phyloP scores from a whole-genome alignment of 140 eudicot genomes.

The Flaveria floridana region DNA sequence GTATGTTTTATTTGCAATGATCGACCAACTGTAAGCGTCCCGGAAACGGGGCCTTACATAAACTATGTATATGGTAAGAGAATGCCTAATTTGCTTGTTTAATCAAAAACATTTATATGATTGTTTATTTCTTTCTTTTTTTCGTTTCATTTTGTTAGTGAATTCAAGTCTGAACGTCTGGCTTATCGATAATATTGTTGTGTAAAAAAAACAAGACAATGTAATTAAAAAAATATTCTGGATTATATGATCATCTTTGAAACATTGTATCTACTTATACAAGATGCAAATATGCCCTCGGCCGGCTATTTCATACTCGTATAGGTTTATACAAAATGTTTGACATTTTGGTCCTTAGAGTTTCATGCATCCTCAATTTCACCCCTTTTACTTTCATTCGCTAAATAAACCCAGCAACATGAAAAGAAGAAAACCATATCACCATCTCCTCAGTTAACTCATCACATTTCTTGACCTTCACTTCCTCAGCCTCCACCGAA shows the following conservation, averaged over 20 bases:
- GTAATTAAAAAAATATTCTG: too few relatives aligned
- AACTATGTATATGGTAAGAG: too few relatives aligned
- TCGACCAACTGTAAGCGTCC: too few relatives aligned
- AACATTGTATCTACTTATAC: not conserved
- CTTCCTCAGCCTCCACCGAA: constrained; percentile 45
- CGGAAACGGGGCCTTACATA: too few relatives aligned
- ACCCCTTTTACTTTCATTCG: not conserved
- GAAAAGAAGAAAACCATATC: constrained; percentile 90
- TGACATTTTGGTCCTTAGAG: constrained; percentile 1
- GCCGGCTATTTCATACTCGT: not conserved
- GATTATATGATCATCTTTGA: too few relatives aligned
- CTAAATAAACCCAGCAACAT: constrained; percentile 60
- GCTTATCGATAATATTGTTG: too few relatives aligned
- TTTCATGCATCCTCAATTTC: constrained; percentile 2
- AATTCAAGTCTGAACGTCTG: not conserved
- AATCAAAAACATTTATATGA: too few relatives aligned
- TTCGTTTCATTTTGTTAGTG: too few relatives aligned
- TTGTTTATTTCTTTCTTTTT: too few relatives aligned
- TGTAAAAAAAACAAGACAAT: too few relatives aligned
- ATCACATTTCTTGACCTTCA: constrained; percentile 31
- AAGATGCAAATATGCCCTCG: not conserved
- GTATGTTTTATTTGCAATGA: too few relatives aligned
- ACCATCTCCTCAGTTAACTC: constrained; percentile 68
- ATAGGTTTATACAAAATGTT: constrained; percentile 5
- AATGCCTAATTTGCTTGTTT: too few relatives aligned